A percentile compares a stretch with the other conserved stretches of the same genome.
phyloP scores from a whole-genome alignment of 179 eudicot species.

The Actinidia chinensis region DNA sequence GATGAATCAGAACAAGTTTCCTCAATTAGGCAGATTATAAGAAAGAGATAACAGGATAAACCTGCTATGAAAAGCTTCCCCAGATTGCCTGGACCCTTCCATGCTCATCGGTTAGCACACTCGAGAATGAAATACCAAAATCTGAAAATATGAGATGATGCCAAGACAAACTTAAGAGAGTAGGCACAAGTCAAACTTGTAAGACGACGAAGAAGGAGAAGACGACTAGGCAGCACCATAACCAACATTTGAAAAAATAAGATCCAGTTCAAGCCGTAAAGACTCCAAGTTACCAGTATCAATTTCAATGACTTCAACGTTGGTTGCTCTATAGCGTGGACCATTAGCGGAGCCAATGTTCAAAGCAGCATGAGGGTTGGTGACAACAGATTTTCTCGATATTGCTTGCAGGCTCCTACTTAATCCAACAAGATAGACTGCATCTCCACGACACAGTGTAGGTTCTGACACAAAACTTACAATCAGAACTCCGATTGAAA shows the following conservation, averaged over 20 bases:
- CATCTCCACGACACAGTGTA: constrained; percentile 79
- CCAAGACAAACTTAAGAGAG: constrained; percentile 1
- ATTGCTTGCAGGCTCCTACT: constrained; percentile 94
- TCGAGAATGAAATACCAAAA: constrained; percentile 94
- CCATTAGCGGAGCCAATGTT: constrained; percentile 85
- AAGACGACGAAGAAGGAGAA: not conserved
- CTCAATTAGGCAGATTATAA: constrained; percentile 12
- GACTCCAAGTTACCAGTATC: constrained; percentile 65
- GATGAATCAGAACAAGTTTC: constrained; percentile 22
- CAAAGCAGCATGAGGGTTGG: constrained; percentile 86
- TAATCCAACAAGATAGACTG: constrained; percentile 89
- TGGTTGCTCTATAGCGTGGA: constrained; percentile 92
- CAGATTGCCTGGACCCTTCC: constrained; percentile 94
- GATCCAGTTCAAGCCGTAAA: not conserved
- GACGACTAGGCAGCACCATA: not conserved
- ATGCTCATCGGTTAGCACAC: constrained; percentile 79
- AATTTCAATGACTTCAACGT: constrained; percentile 97
- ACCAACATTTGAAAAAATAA: not conserved
- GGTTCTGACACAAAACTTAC: constrained; percentile 55
- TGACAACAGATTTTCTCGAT: constrained; percentile 88
- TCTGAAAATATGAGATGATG: constrained; percentile 42
- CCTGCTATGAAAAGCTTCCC: constrained; percentile 99
- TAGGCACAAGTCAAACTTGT: too few species aligned
- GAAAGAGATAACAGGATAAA: constrained; percentile 19
- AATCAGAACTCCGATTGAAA: not conserved